Evolutionary conservation across 176 grass and related monocot genomes (phyloP).

Genomic region (Oropetium thomaeum): DNA sequence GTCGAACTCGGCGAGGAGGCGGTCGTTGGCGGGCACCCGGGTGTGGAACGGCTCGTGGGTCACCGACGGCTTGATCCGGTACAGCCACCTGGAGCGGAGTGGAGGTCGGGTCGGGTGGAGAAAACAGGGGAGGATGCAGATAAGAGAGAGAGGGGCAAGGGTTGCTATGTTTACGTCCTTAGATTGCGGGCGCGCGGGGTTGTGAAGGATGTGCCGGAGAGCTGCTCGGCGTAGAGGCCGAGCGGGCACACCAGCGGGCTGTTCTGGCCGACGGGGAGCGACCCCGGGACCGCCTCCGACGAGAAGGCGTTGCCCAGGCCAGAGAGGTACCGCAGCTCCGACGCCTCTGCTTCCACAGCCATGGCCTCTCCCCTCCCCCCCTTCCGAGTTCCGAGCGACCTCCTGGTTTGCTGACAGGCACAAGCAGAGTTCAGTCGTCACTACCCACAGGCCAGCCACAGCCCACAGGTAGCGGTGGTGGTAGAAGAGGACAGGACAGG

Average conservation of each 20-base stretch:
- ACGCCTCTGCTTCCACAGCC: background rate
- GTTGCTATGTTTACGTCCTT: slow-evolving; percentile 32
- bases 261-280: slow-evolving; percentile 66
- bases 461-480: too few species aligned
- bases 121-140: too few species aligned
- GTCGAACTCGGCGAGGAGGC: slow-evolving; percentile 70
- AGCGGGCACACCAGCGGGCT: slow-evolving; percentile 72
- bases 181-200: slow-evolving; percentile 72
- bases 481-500: too few species aligned
- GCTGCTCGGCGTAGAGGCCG: slow-evolving; percentile 98
- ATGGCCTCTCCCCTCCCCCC: background rate
- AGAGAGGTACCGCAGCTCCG: slow-evolving; percentile 38
- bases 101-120: too few species aligned
- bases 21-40: slow-evolving; percentile 47
- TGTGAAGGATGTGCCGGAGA: slow-evolving; percentile 95
- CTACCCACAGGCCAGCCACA: too few species aligned
- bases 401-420: too few species aligned
- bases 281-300: slow-evolving; percentile 56
- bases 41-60: slow-evolving; percentile 91
- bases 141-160: too few species aligned
- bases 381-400: too few species aligned
- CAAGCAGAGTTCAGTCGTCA: too few species aligned
- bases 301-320: slow-evolving; percentile 80
- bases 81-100: slow-evolving; percentile 61
- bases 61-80: slow-evolving; percentile 96